Base-by-base conservation (phyloP, 495 filamentous ascomycete species). In the Elaphomyces granulatus region DNA sequence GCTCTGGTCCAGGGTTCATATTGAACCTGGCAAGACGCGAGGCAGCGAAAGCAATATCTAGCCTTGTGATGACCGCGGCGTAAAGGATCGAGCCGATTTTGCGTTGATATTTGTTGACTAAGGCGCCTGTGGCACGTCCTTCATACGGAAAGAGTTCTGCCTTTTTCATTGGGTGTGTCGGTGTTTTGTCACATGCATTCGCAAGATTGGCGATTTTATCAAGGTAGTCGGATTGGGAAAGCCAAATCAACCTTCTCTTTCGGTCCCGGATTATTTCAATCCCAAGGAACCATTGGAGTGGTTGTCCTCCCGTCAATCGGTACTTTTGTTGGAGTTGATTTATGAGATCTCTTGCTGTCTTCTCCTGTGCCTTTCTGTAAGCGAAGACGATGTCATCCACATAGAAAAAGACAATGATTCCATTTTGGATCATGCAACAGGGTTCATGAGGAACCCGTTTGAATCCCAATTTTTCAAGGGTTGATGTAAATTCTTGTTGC, bases 381-480 rank as follows among this genome's bases (percentile, higher is more conserved):
- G 28, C 16, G 19, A 54, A 41, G 3, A 52, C 4, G 4, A 53
- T 50, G 31, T 55, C 41, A 41, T 55, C 46, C 0, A 55, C 39
- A 41, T 53, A 52, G 21, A 55, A 46, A 36, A 56, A 51, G 3
- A 55, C 14, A 37, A 54, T 33, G 10, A 54, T 44, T 2, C 36
- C 34, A 3, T 45, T 6, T 9, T 44, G 23, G 1, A 35, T 34
- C 19, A 55, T 50, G 0, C 52, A 16, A 41, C 45, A 58, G 15
- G 36, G 39, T 15, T 47, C 44, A 14, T 47, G 43, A n/a, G 39
- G 34, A 15, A 56, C 40, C 7, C 18, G 17, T 8, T 43, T 8
- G 2, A 56, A 34, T 4, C 37, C 49, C n/a, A 57, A 32, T 3
- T 49, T 38, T 3, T 2, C 0, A 1, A 57, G 36, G n/a, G 45